Base-by-base conservation (phyloP, 129 eudicot genomes). In the Deinandra increscens region DNA sequence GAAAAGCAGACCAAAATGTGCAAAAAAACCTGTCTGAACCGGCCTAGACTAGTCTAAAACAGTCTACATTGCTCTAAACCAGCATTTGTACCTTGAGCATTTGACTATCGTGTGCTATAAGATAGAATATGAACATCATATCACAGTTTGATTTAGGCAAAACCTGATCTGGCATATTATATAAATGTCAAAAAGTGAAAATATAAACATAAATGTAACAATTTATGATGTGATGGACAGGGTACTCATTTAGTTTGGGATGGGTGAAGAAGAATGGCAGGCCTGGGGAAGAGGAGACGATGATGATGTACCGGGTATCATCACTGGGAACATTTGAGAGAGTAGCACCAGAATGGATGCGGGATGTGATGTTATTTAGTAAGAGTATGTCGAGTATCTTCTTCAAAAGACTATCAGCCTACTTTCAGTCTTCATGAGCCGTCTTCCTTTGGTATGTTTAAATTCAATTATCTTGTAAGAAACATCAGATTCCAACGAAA, bases 301-400 rank as follows among this genome's bases (percentile, higher is more conserved):
- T 83, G 44, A 15, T 92, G 60, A 58, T 83, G 34, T 92, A 92
- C 49, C 78, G 72, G 2, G 85, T 73, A 19, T 67, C 80, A 38
- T 86, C 98, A 6, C 36, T 88, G 74, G 98, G 98, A 34, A 89
- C 98, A 0, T 83, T 92, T 71, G 96, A 87, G 33, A 86, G 81
- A 61, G 87, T 92, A 39, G 98, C 98, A 18, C 98, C 95, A 0
- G 98, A 89, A 58, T 92, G 95, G 95, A 88, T 88, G 98, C 78
- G 81, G 42, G 96, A 86, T 12, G 84, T 64, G 18, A n/a, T 92
- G 13, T 77, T 77, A 54, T 88, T 92, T 72, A 80, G 87, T 75
- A 74, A 71, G 37, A 81, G 77, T 48, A 89, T 86, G 95, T 86
- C 86, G 64, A 80, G 85, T 7, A 10, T 83, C 73, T 92, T 92